These are phyloP conservation scores for Sclerotinia glacialis DNA, from an alignment of 2,329 filamentous ascomycete species.

Conservation along the genomic window DNA sequence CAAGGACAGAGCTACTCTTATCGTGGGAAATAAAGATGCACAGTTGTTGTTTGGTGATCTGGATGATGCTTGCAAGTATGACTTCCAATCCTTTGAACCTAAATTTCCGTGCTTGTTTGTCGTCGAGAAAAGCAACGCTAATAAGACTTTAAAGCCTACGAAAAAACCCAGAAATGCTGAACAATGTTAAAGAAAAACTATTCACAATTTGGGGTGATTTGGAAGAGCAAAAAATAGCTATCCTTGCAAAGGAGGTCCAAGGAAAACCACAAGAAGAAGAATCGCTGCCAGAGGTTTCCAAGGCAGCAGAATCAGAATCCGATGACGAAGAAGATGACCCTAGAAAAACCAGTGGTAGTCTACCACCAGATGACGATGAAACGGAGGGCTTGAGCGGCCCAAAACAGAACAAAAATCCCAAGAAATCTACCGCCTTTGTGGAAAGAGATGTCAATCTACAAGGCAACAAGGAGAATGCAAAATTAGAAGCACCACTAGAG, in stretches of 20 bases:
- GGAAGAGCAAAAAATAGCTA: conserved; percentile 62
- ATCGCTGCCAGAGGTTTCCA: conserved; percentile 18
- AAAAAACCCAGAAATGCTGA: conserved; percentile 48
- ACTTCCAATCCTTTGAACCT: conserved; percentile 22
- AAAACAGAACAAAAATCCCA: background rate
- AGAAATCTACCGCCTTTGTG: background rate
- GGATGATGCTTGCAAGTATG: conserved; percentile 52
- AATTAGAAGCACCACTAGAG: conserved; percentile 20
- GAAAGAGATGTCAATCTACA: background rate
- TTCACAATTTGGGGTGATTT: conserved; percentile 84
- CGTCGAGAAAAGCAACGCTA: background rate
- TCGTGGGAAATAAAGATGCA: conserved; percentile 61
- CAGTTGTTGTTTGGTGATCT: conserved; percentile 53
- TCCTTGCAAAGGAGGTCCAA: conserved; percentile 26
- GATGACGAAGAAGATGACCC: background rate
- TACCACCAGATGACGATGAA: conserved; percentile 10
- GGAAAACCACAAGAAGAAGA: conserved; percentile 26
- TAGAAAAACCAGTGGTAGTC: background rate
- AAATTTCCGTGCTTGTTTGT: background rate
- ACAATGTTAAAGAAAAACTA: conserved; percentile 63
- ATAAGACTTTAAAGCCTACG: conserved; percentile 49
- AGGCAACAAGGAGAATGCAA: background rate
- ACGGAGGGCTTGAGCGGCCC: background rate
- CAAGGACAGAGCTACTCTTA: conserved; percentile 59
- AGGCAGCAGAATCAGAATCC: background rate